A percentile compares a stretch with the other conserved stretches of the same genome.
These are phyloP conservation scores for Myriosclerotinia duriaeana DNA, from an alignment of 2,329 filamentous ascomycete species.

Conservation along the genomic window DNA sequence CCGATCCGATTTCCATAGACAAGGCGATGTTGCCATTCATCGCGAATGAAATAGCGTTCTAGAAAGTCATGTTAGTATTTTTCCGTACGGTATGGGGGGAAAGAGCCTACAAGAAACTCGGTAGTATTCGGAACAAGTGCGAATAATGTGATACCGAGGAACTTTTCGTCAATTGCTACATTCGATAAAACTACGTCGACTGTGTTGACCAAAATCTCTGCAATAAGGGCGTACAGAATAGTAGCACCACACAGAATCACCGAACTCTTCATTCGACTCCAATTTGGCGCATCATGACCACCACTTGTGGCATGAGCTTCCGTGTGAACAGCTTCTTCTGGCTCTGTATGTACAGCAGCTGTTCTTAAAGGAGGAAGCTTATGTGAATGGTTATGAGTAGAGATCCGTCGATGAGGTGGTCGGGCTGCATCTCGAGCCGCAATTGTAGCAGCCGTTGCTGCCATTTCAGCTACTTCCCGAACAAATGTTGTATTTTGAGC, in stretches of 20 bases:
- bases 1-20: conserved; percentile 98
- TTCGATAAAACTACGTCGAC: conserved; percentile 94
- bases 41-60: conserved; percentile 96
- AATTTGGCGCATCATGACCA: conserved; percentile 97
- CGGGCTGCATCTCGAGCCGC: conserved; percentile 74
- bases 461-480: conserved; percentile 88
- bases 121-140: conserved; percentile 97
- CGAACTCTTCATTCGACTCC: conserved; percentile 88
- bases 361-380: conserved; percentile 37
- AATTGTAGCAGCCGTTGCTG: conserved; percentile 83
- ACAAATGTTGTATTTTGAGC: conserved; percentile 79
- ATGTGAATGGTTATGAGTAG: conserved; percentile 42
- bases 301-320: conserved; percentile 51
- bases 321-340: conserved; percentile 32
- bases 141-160: conserved; percentile 93
- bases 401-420: conserved; percentile 52
- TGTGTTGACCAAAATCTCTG: conserved; percentile 93
- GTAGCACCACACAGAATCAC: conserved; percentile 88
- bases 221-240: conserved; percentile 90
- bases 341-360: conserved; percentile 40
- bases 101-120: conserved; percentile 78
- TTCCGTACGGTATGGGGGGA: background rate
- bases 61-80: conserved; percentile 28
- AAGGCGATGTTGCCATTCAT: conserved; percentile 99
- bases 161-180: conserved; percentile 93